Percentiles rank a stretch among this genome's conserved stretches.
Evolutionary conservation across 768 basidiomycete species (phyloP).

Genomic region (Mycena belliarum): DNA sequence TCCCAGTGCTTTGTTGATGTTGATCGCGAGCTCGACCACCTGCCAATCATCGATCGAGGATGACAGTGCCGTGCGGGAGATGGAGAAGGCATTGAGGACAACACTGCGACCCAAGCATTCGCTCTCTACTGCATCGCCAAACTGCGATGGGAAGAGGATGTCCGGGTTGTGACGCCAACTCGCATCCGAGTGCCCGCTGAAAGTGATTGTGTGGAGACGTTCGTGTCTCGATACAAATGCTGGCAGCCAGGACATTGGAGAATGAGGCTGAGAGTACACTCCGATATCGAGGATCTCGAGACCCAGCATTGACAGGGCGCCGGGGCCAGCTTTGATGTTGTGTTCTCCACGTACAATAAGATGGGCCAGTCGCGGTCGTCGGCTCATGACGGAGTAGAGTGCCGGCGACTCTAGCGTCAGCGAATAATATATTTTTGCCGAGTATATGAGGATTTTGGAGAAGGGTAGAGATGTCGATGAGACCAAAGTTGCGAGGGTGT

Average conservation of each 20-base stretch:
- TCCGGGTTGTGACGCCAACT: neutral
- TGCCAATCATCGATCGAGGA: neutral
- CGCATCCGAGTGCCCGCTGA: neutral
- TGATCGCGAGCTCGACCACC: neutral
- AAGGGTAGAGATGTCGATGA: neutral
- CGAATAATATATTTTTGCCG: neutral
- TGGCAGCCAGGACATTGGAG: conserved; percentile 2
- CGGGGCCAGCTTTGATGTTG: neutral
- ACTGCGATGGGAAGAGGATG: neutral
- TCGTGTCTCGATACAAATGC: neutral
- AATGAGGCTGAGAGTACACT: neutral
- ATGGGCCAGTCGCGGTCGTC: neutral
- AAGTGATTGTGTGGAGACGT: neutral
- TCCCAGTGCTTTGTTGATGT: neutral
- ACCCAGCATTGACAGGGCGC: neutral
- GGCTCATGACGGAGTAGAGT: neutral
- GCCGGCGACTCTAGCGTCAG: neutral
- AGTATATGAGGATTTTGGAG: neutral
- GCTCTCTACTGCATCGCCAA: neutral
- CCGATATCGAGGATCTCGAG: neutral
- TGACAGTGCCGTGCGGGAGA: neutral
- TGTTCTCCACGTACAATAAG: neutral
- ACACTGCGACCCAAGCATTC: neutral
- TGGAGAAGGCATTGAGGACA: neutral
- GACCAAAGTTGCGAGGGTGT: neutral